Evolutionary conservation across 768 basidiomycete genomes (phyloP), one percentile per base, ranked within the genome.

Genomic region (Leccinellum albellum): DNA sequence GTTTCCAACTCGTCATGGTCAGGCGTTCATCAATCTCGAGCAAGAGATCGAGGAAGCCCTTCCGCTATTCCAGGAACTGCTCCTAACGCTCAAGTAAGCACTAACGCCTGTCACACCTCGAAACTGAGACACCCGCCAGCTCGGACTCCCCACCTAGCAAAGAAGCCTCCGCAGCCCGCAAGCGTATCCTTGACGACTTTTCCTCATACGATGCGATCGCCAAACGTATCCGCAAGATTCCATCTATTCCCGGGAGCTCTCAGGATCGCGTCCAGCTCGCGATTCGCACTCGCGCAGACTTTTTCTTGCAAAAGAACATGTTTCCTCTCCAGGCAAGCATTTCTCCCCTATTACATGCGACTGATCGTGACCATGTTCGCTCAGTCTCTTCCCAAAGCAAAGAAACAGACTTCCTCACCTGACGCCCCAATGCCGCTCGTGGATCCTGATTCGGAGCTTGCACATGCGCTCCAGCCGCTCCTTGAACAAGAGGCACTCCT

Each of bases 401-500:
- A 78, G 58, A 74, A 75, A 57, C 59, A 40, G 21, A 50, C 10
- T 2, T 40, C 61, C 28, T 37, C 58, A 5, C 54, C 61, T 40
- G 66, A 63, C 50, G 46, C 56, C 31, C 54, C 45, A 2, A 62
- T 56, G 26, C 64, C 67, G 3, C 65, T 73, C n/a, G 75, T 84
- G 59, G 87, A 87, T 63, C 79, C 82, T 1, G 86, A 89, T 60
- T 86, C 90, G 3, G 78, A 83, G 31, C 73, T 91, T 21, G 92
- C 93, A 3, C 77, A 82, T 44, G 75, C 79, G 7, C 74, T 98
- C 15, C 94, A 98, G 63, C 94, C 94, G 3, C 75, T 98, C 13
- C 80, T 98, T 15, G 94, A 98, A 73, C 96, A 98, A 71, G 96
- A 99, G 72, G 87, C 89, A 3, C 79, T 98, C 48, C 79, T 99